A percentile compares a stretch with the other conserved stretches of the same genome.
Conservation (phyloP, 306 rosid genomes). For the Rosa chinensis region DNA sequence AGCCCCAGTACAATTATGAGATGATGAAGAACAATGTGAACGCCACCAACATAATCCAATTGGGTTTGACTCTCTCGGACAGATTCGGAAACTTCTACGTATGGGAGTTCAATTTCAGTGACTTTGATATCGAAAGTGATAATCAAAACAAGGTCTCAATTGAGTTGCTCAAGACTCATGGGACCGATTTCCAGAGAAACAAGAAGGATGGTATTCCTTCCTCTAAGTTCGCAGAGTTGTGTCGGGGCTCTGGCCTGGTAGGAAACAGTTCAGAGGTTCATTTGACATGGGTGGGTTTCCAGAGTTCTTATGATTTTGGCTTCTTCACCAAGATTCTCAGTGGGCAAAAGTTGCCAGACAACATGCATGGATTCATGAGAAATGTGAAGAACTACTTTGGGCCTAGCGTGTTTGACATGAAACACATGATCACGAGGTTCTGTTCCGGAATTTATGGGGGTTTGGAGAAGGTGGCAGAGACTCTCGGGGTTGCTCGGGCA, state of each 20-base stretch:
- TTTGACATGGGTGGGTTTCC: conserved; percentile 14
- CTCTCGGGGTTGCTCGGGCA: not conserved
- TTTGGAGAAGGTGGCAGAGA: not conserved
- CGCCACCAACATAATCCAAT: conserved; percentile 13
- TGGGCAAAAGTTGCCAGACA: not conserved
- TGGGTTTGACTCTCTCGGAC: conserved; percentile 7
- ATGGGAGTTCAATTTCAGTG: conserved; percentile 23
- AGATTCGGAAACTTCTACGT: not conserved
- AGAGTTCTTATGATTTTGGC: conserved; percentile 9
- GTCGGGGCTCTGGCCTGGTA: not conserved
- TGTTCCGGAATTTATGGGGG: not conserved
- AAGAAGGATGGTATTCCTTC: not conserved
- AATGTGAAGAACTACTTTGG: not conserved
- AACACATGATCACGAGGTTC: not conserved
- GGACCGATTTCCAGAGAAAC: not conserved
- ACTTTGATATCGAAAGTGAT: conserved; percentile 1
- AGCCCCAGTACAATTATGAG: not conserved
- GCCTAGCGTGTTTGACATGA: not conserved
- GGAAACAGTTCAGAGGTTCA: not conserved
- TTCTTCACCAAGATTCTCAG: conserved; percentile 11
- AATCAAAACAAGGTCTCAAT: not conserved
- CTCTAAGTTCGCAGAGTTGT: not conserved
- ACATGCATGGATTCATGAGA: not conserved
- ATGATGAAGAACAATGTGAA: conserved; percentile 12
- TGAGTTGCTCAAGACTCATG: not conserved